phyloP scores from a whole-genome alignment of 2,329 filamentous ascomycete species.

The Colletotrichum cuscutae region DNA sequence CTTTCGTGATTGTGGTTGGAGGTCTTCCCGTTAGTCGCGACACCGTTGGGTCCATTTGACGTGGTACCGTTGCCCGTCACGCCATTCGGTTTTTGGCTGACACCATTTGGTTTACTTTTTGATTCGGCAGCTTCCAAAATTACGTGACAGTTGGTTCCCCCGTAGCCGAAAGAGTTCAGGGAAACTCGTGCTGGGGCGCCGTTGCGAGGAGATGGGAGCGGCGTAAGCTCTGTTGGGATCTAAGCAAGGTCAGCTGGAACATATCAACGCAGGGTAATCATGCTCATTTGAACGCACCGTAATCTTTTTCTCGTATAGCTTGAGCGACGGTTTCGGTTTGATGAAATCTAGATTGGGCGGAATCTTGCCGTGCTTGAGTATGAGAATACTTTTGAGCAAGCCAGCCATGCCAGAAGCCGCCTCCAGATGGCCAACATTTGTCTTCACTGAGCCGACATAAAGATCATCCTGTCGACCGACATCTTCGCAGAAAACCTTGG shows the following conservation, averaged over 20 bases:
- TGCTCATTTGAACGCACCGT: constrained; percentile 37
- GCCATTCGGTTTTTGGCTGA: neutral
- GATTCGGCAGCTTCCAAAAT: constrained; percentile 37
- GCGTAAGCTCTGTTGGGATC: constrained; percentile 35
- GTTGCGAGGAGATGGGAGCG: neutral
- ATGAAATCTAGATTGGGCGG: constrained; percentile 10
- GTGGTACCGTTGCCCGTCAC: neutral
- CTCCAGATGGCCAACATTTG: constrained; percentile 41
- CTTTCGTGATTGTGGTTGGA: neutral
- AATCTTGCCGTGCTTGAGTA: constrained; percentile 43
- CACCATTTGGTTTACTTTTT: too few relatives aligned
- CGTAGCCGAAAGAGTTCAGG: constrained; percentile 44
- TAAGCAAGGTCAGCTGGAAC: constrained; percentile 11
- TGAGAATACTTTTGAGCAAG: constrained; percentile 40
- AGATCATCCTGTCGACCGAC: neutral
- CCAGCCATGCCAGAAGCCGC: constrained; percentile 34
- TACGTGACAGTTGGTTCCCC: constrained; percentile 42
- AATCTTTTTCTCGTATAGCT: constrained; percentile 37
- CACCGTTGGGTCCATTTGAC: neutral
- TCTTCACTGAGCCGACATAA: constrained; percentile 26
- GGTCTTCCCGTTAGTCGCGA: neutral
- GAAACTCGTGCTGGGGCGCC: constrained; percentile 24
- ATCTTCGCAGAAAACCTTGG: constrained; percentile 51
- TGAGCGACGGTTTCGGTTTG: constrained; percentile 37
- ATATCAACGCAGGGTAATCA: neutral